Evolutionary conservation across 2,329 filamentous ascomycete species (phyloP), one percentile per base, ranked within the genome.

Genomic region (Plectosphaerella cucumerina): DNA sequence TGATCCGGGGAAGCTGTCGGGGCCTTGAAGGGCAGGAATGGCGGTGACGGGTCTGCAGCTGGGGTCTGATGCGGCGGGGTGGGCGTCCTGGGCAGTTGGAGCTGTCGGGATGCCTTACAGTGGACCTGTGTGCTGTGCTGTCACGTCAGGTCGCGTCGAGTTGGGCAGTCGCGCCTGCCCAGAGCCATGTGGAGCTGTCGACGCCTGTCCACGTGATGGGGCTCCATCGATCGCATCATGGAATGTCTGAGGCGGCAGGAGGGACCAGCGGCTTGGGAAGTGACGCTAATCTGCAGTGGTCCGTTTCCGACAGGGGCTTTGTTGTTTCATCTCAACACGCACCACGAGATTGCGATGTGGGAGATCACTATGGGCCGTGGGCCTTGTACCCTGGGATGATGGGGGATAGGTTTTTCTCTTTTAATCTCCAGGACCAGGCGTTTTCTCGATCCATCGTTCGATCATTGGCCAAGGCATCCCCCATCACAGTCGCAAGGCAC

Each of bases 121-220:
- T 42, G 39, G 39, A 42, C 17, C 39, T 31, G 26, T 10, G 26
- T 31, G 26, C 26, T 31, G 6, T 31, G 26, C 39, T 42, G n/a
- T 18, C 17, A n/a, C 10, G 14, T 37, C 26, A 20, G 39, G 33
- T 47, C 45, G 45, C 45, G 45, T 47, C 18, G 39, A 47, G n/a
- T 47, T 47, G 34, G 45, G 45, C 45, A 47, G 45, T 47, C 45
- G 45, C 45, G 45, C 45, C 39, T 47, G 45, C 45, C 45, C 39
- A 47, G 45, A 6, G 22, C 37, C 33, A 41, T 33, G 45, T 47
- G 45, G 45, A 39, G 11, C 17, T 20, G 20, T 47, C 33, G 20
- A 47, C 45, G 45, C 45, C 45, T 47, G 34, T 35, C 34, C 45
- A 47, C 45, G 45, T 47, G 45, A 47, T 21, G 17, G 42, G 22